phyloP scores from a whole-genome alignment of 129 eudicot genomes.

The Flaveria sonorensis region DNA sequence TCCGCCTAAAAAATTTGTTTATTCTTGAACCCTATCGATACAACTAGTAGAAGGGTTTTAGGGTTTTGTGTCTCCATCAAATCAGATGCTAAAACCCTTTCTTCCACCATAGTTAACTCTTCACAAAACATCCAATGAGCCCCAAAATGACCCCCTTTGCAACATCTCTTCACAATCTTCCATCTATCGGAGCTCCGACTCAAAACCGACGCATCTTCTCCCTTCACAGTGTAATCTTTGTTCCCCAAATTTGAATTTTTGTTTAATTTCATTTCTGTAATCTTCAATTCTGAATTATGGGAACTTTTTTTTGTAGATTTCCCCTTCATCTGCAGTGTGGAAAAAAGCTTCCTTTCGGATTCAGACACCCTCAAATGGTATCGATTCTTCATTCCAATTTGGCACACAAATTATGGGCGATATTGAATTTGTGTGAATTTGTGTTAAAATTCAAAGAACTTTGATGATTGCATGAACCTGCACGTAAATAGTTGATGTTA shows the following conservation, averaged over 20 bases:
- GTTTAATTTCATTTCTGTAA: neutral
- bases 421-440: neutral
- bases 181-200: constrained; percentile 26
- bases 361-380: constrained; percentile 37
- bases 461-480: neutral
- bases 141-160: constrained; percentile 27
- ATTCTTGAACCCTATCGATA: constrained; percentile 6
- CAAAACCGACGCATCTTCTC: constrained; percentile 15
- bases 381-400: constrained; percentile 8
- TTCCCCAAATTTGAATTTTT: neutral
- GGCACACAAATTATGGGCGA: neutral
- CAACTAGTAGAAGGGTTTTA: constrained; percentile 15
- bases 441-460: neutral
- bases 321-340: constrained; percentile 25
- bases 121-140: neutral
- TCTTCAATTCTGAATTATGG: neutral
- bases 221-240: constrained; percentile 13
- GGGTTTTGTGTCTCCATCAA: constrained; percentile 32
- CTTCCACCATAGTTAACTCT: neutral
- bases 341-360: constrained; percentile 27
- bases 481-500: neutral
- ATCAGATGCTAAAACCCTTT: constrained; percentile 31
- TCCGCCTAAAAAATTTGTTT: neutral
- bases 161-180: constrained; percentile 23
- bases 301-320: constrained; percentile 17